phyloP scores from a whole-genome alignment of 2,329 filamentous ascomycete genomes.

The Botrytis aclada region DNA sequence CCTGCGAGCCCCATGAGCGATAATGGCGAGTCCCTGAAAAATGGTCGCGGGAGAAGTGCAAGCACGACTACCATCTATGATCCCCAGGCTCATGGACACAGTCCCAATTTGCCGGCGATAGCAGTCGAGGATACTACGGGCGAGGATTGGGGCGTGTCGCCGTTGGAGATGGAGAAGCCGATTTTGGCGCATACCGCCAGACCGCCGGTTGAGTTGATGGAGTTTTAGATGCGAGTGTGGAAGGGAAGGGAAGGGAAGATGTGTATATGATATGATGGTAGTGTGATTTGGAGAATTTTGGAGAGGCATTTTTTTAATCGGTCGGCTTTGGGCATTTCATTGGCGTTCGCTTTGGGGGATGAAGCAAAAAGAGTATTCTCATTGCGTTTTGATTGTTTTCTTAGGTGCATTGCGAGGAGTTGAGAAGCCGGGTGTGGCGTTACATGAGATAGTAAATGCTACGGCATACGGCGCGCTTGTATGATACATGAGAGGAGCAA shows the following conservation, averaged over 20 bases:
- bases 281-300: background rate
- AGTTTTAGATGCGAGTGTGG: slow-evolving; percentile 13
- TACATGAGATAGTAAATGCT: background rate
- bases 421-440: slow-evolving; percentile 7
- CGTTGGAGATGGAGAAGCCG: slow-evolving; percentile 42
- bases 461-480: background rate
- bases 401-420: slow-evolving; percentile 18
- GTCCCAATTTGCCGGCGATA: slow-evolving; percentile 59
- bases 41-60: slow-evolving; percentile 48
- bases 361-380: background rate
- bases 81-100: slow-evolving; percentile 53
- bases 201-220: slow-evolving; percentile 65
- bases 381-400: background rate
- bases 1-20: slow-evolving; percentile 45
- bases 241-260: background rate
- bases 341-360: background rate
- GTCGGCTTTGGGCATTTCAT: background rate
- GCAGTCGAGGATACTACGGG: slow-evolving; percentile 63
- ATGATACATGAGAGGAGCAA: slow-evolving; percentile 4
- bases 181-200: slow-evolving; percentile 59
- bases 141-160: slow-evolving; percentile 45
- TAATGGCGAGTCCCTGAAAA: slow-evolving; percentile 26
- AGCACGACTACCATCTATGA: slow-evolving; percentile 66
- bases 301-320: background rate
- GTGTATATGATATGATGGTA: slow-evolving; percentile 12